These are phyloP conservation scores for Ceratobasidium sp. DNA, from an alignment of 1,284 basidiomycete genomes.

Conservation along the genomic window DNA sequence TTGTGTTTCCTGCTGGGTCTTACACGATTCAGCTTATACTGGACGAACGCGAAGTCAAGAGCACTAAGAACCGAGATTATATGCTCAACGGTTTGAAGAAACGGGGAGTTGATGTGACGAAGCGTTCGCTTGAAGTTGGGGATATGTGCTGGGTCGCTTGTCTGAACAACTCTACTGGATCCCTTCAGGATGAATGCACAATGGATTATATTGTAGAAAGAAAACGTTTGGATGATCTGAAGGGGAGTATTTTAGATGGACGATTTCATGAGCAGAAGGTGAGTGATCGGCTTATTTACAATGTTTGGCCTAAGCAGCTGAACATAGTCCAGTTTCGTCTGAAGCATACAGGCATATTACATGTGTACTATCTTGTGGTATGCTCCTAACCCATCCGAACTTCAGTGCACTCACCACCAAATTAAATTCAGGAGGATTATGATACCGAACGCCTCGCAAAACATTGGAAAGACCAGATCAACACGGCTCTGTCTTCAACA, in stretches of 20 bases:
- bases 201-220: conserved; percentile 66
- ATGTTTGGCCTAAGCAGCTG: background rate
- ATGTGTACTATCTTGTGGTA: conserved; percentile 65
- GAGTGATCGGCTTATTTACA: conserved; percentile 40
- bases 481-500: conserved; percentile 60
- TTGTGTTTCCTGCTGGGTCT: conserved; percentile 57
- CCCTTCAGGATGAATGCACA: conserved; percentile 53
- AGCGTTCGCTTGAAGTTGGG: conserved; percentile 60
- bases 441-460: conserved; percentile 29
- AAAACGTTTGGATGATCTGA: conserved; percentile 64
- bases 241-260: conserved; percentile 61
- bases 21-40: conserved; percentile 64
- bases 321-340: conserved; percentile 57
- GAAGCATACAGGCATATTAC: conserved; percentile 57
- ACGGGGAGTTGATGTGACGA: conserved; percentile 58
- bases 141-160: conserved; percentile 67
- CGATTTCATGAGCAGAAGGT: conserved; percentile 66
- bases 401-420: conserved; percentile 1
- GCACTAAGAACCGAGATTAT: conserved; percentile 54
- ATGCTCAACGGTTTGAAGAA: conserved; percentile 53
- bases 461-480: conserved; percentile 58
- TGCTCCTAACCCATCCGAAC: background rate
- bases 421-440: conserved; percentile 36
- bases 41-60: conserved; percentile 63
- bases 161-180: conserved; percentile 62